Percentiles rank a stretch among this genome's conserved stretches.
These are phyloP conservation scores for Aulographum hederae DNA, from an alignment of 2,329 filamentous ascomycete genomes.

Conservation along the genomic window DNA sequence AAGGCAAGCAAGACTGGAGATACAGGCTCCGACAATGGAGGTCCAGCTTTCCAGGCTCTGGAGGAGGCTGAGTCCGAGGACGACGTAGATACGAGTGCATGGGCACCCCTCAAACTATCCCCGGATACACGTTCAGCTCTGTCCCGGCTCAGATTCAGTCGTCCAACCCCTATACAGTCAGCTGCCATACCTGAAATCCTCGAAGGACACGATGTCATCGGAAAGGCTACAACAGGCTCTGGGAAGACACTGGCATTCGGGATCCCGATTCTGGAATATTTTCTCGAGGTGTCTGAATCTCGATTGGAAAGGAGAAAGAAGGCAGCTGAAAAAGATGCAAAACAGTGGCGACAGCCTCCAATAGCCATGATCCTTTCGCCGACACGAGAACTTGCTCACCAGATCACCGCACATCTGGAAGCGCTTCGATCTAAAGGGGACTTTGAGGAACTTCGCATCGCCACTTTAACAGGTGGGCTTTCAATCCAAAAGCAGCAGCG, in stretches of 20 bases:
- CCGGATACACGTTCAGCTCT: constrained; percentile 53
- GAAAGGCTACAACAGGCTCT: constrained; percentile 90
- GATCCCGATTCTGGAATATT: constrained; percentile 79
- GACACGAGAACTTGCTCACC: constrained; percentile 84
- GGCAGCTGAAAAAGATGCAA: constrained; percentile 17
- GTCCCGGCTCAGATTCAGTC: constrained; percentile 59
- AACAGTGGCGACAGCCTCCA: too few relatives aligned
- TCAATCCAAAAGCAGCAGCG: constrained; percentile 92
- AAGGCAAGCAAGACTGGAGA: too few relatives aligned
- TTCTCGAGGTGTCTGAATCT: constrained; percentile 27
- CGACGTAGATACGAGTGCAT: constrained; percentile 55
- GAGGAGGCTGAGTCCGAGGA: constrained; percentile 32
- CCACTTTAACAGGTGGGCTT: constrained; percentile 77
- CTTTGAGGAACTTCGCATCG: constrained; percentile 45
- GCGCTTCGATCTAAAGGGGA: constrained; percentile 51
- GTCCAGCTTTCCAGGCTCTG: constrained; percentile 36
- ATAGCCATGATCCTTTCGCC: constrained; percentile 74
- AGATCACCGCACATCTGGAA: constrained; percentile 68
- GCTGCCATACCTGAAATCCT: constrained; percentile 67
- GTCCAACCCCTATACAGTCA: constrained; percentile 67
- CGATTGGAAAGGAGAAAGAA: constrained; percentile 11
- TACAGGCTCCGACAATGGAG: constrained; percentile 21
- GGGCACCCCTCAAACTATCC: constrained; percentile 59
- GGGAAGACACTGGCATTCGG: constrained; percentile 93
- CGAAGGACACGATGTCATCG: constrained; percentile 75